These are phyloP conservation scores for Arabidopsis lyrata DNA, from an alignment of 441 rosid genomes.

Conservation along the genomic window DNA sequence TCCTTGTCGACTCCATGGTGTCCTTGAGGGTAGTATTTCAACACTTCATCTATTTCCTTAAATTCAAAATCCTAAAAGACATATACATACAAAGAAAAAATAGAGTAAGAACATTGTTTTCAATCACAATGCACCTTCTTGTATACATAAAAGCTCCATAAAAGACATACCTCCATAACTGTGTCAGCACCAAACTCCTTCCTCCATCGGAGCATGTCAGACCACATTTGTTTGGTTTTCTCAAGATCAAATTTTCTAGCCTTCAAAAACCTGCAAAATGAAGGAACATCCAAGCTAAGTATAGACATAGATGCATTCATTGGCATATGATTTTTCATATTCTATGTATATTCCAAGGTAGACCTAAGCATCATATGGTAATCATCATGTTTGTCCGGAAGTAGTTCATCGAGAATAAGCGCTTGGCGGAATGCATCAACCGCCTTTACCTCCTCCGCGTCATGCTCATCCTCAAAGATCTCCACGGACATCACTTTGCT, in stretches of 20 bases:
- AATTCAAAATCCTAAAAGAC: slow-evolving; percentile 72
- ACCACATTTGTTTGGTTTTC: slow-evolving; percentile 87
- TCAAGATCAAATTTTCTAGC: slow-evolving; percentile 87
- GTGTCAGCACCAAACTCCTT: slow-evolving; percentile 75
- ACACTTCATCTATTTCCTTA: slow-evolving; percentile 63
- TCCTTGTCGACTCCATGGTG: slow-evolving; percentile 92
- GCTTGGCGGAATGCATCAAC: slow-evolving; percentile 82
- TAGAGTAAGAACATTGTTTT: not conserved
- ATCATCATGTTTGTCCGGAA: slow-evolving; percentile 78
- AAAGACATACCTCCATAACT: slow-evolving; percentile 67
- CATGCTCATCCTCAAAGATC: slow-evolving; percentile 57
- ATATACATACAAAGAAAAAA: slow-evolving; percentile 28
- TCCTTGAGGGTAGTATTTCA: slow-evolving; percentile 83
- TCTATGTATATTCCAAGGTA: not conserved
- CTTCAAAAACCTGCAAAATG: slow-evolving; percentile 64
- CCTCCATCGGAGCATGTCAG: slow-evolving; percentile 84
- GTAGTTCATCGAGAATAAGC: slow-evolving; percentile 68
- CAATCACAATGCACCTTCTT: not conserved
- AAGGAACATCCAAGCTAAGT: not conserved
- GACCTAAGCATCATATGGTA: slow-evolving; percentile 72
- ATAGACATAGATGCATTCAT: not conserved
- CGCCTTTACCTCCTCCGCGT: slow-evolving; percentile 65
- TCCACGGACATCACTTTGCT: slow-evolving; percentile 71
- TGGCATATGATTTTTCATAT: not conserved
- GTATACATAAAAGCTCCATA: not conserved